Percentiles rank a stretch among this genome's conserved stretches.
These are phyloP conservation scores for Ceratocystis lukuohia DNA, from an alignment of 2,329 filamentous ascomycete species.

Conservation along the genomic window DNA sequence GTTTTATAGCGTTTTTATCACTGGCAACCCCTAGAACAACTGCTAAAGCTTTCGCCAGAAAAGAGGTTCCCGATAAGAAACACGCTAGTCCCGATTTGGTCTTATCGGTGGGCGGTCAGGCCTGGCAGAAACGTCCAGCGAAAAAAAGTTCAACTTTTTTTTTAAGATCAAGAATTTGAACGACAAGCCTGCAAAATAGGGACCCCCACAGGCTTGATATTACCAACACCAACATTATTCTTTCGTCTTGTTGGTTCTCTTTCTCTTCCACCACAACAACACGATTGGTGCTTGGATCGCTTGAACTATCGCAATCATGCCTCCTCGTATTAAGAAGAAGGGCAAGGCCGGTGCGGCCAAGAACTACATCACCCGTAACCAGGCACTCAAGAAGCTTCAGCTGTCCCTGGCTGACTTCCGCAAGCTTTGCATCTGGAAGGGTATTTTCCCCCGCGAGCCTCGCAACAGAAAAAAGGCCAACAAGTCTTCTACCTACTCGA, in stretches of 20 bases:
- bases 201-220: constrained; percentile 15
- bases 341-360: constrained; percentile 84
- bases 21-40: background rate
- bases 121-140: constrained; percentile 19
- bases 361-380: constrained; percentile 95
- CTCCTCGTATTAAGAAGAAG: constrained; percentile 70
- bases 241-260: constrained; percentile 11
- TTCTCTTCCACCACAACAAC: background rate
- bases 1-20: background rate
- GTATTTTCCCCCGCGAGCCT: constrained; percentile 94
- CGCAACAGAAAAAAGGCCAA: constrained; percentile 94
- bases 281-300: background rate
- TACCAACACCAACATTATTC: constrained; percentile 5
- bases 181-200: constrained; percentile 18
- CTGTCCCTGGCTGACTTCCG: constrained; percentile 95
- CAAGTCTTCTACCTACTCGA: constrained; percentile 77
- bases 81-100: constrained; percentile 10
- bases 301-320: constrained; percentile 37
- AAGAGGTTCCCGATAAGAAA: constrained; percentile 13
- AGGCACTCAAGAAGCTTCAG: constrained; percentile 95
- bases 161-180: constrained; percentile 21
- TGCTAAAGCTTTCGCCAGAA: background rate
- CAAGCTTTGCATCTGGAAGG: constrained; percentile 98
- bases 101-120: constrained; percentile 19
- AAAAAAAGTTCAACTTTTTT: constrained; percentile 25